Base-by-base conservation (phyloP, 1,284 basidiomycete species). In the Ganoderma multipileum region DNA sequence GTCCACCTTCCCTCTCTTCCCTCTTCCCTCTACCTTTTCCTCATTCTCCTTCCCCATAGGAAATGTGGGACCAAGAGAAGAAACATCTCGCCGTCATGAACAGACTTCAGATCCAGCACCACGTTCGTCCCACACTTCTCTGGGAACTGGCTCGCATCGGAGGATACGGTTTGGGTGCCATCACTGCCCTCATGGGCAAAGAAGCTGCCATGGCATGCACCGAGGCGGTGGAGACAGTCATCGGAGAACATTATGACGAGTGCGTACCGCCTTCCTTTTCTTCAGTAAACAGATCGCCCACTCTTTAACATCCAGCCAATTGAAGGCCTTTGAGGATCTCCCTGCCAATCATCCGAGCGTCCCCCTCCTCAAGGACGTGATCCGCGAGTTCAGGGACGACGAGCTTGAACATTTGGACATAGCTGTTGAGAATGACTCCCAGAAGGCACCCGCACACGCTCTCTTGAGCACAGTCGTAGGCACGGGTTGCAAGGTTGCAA, bases 211-310 rank as follows among this genome's bases (percentile, higher is more conserved):
- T 99, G 97, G 97, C 97, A 2, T 98, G 96, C 75, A 99, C 97
- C 0, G 97, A 99, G 80, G 97, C 97, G 0, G 96, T 99, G 5
- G 97, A 99, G 81, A 98, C 96, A 0, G 95, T 96, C 61, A 99
- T 99, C 66, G 97, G 97, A 36, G 97, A 99, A 80, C 97, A 99
- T 79, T 99, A 99, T 76, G 95, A 98, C 79, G 96, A 98, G 96
- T 97, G 79, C 79, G 95, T 86, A 23, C 63, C 63, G 23, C 38
- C 58, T 36, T 23, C 20, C 14, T 26, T 36, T 36, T 47, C 16
- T 42, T 3, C 2, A 7, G n/a, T 20, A 55, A 7, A 38, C 59
- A 64, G 62, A 28, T 33, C 6, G 4, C 65, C 71, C 57, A 63
- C 64, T 28, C 61, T 36, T 30, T 41, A 33, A 33, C 8, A n/a